Percentiles rank a stretch among this genome's conserved stretches.
phyloP scores from a whole-genome alignment of 148 eudicot species.

The Spergularia marina region DNA sequence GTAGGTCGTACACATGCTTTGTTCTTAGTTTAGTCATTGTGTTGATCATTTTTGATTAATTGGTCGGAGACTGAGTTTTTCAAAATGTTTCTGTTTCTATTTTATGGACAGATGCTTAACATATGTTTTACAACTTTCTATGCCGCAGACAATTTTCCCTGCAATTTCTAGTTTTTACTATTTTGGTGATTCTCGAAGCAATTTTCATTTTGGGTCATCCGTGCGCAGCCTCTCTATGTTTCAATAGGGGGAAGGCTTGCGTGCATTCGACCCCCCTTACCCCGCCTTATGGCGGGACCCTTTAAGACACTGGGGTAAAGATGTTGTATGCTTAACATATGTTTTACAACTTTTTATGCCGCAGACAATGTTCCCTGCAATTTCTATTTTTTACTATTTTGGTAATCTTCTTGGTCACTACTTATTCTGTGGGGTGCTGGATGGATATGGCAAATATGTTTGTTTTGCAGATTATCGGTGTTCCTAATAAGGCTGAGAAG shows the following conservation, averaged over 20 bases:
- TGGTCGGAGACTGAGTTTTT: too few relatives aligned
- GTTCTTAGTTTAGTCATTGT: background rate
- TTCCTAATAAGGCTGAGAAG: slow-evolving; percentile 80
- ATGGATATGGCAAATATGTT: slow-evolving; percentile 14
- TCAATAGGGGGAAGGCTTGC: too few relatives aligned
- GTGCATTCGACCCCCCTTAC: too few relatives aligned
- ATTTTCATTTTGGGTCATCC: too few relatives aligned
- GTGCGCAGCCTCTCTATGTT: too few relatives aligned
- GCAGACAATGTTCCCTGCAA: background rate
- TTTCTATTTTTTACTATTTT: background rate
- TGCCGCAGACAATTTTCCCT: background rate
- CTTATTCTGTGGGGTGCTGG: background rate
- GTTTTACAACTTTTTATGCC: background rate
- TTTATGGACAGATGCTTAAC: background rate
- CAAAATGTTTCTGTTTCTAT: background rate
- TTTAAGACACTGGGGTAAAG: too few relatives aligned
- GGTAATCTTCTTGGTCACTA: background rate
- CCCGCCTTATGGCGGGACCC: too few relatives aligned
- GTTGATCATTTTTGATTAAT: background rate
- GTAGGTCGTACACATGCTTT: background rate
- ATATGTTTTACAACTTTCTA: background rate
- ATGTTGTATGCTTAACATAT: background rate
- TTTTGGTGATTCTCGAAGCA: background rate
- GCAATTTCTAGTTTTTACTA: background rate
- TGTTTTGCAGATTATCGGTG: slow-evolving; percentile 74